phyloP scores from a whole-genome alignment of 208 protist species.

The Acanthamoeba culbertsoni region DNA sequence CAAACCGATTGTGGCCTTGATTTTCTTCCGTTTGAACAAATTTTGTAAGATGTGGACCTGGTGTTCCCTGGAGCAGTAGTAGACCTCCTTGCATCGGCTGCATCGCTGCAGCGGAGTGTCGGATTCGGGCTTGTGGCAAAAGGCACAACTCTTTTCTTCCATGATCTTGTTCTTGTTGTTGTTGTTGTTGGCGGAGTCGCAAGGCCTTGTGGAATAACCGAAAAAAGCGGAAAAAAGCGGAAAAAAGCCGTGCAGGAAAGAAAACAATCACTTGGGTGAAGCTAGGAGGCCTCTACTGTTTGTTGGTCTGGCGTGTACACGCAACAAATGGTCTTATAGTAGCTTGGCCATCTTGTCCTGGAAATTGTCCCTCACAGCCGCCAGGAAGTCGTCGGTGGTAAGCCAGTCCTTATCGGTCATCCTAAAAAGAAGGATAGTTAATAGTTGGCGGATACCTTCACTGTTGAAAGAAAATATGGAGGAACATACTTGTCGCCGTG shows the following conservation, averaged over 20 bases:
- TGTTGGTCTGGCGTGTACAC: too few species aligned
- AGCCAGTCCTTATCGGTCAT: slow-evolving; percentile 73
- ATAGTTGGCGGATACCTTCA: too few species aligned
- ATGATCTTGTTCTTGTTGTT: too few species aligned
- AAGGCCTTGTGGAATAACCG: too few species aligned
- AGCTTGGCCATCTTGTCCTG: slow-evolving; percentile 64
- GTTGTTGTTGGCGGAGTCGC: too few species aligned
- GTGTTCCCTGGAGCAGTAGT: not conserved
- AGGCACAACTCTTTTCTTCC: not conserved
- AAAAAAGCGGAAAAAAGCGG: too few species aligned
- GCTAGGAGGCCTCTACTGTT: too few species aligned
- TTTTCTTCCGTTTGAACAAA: not conserved
- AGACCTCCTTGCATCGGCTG: slow-evolving; percentile 27
- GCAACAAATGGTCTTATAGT: too few species aligned
- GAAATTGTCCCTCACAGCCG: slow-evolving; percentile 69
- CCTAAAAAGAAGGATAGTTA: not conserved
- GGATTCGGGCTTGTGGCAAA: not conserved
- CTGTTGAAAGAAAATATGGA: not conserved
- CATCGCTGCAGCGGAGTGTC: not conserved
- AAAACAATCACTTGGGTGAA: too few species aligned
- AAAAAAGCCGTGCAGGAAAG: too few species aligned
- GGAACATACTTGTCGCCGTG: slow-evolving; percentile 78
- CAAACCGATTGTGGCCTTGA: too few species aligned
- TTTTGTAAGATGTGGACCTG: not conserved
- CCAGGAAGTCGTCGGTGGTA: slow-evolving; percentile 82